Evolutionary conservation across 768 basidiomycete genomes (phyloP).

Genomic region (Baorangia bicolor): DNA sequence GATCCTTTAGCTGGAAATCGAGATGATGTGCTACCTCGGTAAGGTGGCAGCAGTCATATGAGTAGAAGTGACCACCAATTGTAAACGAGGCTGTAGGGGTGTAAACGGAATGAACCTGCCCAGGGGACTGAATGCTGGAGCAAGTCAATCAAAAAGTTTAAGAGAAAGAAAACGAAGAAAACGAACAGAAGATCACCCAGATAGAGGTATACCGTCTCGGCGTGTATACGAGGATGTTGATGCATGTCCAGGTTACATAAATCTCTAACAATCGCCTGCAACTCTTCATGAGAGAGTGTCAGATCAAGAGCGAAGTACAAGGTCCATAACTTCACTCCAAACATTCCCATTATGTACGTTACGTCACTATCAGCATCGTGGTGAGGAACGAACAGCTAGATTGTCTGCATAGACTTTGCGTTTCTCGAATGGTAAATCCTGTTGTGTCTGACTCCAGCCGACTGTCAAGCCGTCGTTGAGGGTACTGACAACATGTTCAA

Average conservation of each 20-base stretch:
- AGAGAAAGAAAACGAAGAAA: neutral
- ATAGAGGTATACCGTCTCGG: neutral
- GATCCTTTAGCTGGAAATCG: neutral
- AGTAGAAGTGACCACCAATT: neutral
- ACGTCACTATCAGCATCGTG: constrained; percentile 6
- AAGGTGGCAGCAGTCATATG: neutral
- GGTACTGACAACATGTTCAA: neutral
- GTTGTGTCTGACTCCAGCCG: constrained; percentile 2
- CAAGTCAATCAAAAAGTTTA: too few species aligned
- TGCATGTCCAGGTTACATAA: neutral
- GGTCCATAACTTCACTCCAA: constrained; percentile 9
- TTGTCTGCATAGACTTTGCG: neutral
- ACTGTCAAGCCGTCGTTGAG: constrained; percentile 3
- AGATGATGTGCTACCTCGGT: neutral
- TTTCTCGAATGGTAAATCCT: neutral
- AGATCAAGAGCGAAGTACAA: neutral
- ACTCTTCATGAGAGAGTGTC: neutral
- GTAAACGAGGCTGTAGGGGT: neutral
- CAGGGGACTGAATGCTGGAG: neutral
- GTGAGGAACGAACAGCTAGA: neutral
- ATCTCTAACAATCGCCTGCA: neutral
- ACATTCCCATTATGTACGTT: neutral
- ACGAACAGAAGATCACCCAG: neutral
- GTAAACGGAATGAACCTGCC: neutral
- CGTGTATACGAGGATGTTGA: neutral